Evolutionary conservation across 225 moss, liverwort and hornwort species (phyloP).

Genomic region (Polytrichum commune): DNA sequence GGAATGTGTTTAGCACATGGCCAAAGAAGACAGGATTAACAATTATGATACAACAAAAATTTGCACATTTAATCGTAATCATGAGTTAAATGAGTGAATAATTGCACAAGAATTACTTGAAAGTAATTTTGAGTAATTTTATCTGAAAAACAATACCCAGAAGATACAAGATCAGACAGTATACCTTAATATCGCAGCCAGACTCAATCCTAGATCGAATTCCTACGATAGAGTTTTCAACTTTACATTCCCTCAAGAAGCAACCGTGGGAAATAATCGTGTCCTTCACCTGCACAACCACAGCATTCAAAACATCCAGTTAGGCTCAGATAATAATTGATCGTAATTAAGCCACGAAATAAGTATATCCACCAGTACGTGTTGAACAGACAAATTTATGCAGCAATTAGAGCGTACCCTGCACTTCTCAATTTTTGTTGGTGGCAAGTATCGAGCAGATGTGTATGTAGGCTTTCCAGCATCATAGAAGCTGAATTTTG

Average conservation of each 20-base stretch:
- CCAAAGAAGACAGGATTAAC: too few relatives aligned
- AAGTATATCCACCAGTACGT: too few relatives aligned
- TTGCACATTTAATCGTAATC: too few relatives aligned
- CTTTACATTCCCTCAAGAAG: conserved; percentile 49
- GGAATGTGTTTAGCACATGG: too few relatives aligned
- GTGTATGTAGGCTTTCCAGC: conserved; percentile 43
- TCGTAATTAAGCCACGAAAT: neutral
- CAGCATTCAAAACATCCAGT: neutral
- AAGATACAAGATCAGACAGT: too few relatives aligned
- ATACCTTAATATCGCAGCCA: conserved; percentile 48
- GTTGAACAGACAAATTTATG: too few relatives aligned
- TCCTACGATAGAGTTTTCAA: conserved; percentile 50
- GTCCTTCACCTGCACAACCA: conserved; percentile 34
- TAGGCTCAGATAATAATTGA: neutral
- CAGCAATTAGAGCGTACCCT: conserved; percentile 15
- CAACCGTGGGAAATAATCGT: conserved; percentile 71
- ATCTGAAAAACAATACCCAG: too few relatives aligned
- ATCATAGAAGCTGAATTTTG: conserved; percentile 53
- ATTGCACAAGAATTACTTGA: too few relatives aligned
- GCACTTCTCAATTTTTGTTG: conserved; percentile 49
- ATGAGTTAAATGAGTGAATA: too few relatives aligned
- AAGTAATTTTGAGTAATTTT: too few relatives aligned
- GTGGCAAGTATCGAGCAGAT: conserved; percentile 38
- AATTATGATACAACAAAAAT: too few relatives aligned
- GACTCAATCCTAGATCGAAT: conserved; percentile 54